A percentile compares a stretch with the other conserved stretches of the same genome.
Conservation (phyloP, 306 rosid species). For the Geum urbanum region DNA sequence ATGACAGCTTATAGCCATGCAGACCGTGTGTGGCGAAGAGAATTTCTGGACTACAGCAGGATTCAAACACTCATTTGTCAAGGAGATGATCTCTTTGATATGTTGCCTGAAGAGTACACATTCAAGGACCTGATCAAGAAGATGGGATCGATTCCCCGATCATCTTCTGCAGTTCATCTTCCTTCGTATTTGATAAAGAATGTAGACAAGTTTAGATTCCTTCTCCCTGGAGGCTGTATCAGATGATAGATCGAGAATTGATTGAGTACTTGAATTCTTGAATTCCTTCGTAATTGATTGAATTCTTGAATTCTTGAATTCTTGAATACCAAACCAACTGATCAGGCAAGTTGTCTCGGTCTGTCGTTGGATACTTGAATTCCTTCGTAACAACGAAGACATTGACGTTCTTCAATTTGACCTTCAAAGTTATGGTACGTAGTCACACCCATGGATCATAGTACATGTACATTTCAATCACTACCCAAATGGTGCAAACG, state of each 20-base stretch:
- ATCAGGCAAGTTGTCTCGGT: no score
- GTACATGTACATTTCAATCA: background rate
- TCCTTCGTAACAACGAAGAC: no score
- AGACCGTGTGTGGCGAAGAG: conserved; percentile 59
- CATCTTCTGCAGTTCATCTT: conserved; percentile 84
- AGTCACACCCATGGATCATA: no score
- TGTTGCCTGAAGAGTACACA: conserved; percentile 88
- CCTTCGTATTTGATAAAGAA: conserved; percentile 74
- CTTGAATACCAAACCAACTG: no score
- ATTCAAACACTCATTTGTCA: conserved; percentile 67
- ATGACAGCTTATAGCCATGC: conserved; percentile 96
- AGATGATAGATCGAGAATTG: conserved; percentile 26
- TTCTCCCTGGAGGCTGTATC: conserved; percentile 92
- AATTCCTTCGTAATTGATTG: no score
- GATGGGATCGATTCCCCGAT: conserved; percentile 77
- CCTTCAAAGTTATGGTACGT: no score
- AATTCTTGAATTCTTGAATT: no score
- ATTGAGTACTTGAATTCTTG: no score
- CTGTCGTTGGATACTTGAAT: no score
- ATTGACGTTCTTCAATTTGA: no score
- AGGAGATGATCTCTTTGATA: conserved; percentile 73
- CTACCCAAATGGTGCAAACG: background rate
- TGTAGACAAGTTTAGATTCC: conserved; percentile 68
- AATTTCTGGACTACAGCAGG: conserved; percentile 58
- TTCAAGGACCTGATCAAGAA: conserved; percentile 72